Conservation (phyloP, 1,284 basidiomycete genomes). For the Ustilago bromivora region DNA sequence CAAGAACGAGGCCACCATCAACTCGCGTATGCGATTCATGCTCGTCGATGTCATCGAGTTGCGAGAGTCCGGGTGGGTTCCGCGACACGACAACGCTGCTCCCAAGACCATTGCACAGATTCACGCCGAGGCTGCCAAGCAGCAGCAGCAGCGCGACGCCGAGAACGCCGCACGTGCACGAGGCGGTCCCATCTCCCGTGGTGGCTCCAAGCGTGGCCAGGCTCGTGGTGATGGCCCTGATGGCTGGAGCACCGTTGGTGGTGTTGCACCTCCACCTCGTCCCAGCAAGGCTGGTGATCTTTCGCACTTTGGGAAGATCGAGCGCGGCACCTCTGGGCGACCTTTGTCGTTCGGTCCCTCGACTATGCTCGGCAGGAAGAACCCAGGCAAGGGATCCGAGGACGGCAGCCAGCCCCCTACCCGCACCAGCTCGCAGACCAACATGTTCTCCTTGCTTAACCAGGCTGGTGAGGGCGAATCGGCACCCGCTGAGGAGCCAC, state of each 20-base stretch:
- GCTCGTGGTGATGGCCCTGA: constrained; percentile 72
- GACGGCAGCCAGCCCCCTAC: constrained; percentile 77
- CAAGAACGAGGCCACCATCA: constrained; percentile 79
- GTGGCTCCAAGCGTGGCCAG: constrained; percentile 88
- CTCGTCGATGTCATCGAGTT: constrained; percentile 92
- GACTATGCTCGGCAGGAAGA: constrained; percentile 79
- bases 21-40: constrained; percentile 93
- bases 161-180: constrained; percentile 71
- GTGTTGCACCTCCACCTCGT: constrained; percentile 72
- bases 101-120: constrained; percentile 90
- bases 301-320: constrained; percentile 82
- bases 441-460: constrained; percentile 78
- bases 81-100: constrained; percentile 80
- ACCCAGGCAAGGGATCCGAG: constrained; percentile 70
- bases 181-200: constrained; percentile 80
- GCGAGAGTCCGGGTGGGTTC: constrained; percentile 83
- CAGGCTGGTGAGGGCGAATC: constrained; percentile 43
- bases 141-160: constrained; percentile 59
- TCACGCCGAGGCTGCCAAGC: constrained; percentile 79
- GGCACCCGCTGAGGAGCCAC: constrained; percentile 71
- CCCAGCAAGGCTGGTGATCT: constrained; percentile 86
- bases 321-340: constrained; percentile 67
- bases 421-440: constrained; percentile 80
- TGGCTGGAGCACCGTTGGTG: constrained; percentile 86
- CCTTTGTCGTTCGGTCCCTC: constrained; percentile 78